A percentile compares a stretch with the other conserved stretches of the same genome.
These are phyloP conservation scores for Debaryomyces hansenii DNA, from an alignment of 805 yeast genomes.

Conservation along the genomic window DNA sequence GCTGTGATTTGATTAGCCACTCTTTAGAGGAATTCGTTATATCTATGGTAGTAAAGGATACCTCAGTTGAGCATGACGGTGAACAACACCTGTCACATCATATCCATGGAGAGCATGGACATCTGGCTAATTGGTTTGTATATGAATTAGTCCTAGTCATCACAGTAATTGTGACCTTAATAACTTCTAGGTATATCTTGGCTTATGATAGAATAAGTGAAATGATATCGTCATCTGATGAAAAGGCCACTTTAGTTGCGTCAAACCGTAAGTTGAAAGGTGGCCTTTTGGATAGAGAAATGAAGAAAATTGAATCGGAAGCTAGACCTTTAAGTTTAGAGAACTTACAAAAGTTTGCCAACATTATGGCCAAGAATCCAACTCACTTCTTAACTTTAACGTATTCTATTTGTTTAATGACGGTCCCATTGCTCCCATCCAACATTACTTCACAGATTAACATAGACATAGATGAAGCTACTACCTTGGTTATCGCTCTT, in stretches of 20 bases:
- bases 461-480: slow-evolving; percentile 43
- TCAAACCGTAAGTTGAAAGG: slow-evolving; percentile 5
- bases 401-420: slow-evolving; percentile 40
- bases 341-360: slow-evolving; percentile 10
- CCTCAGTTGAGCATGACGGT: slow-evolving; percentile 13
- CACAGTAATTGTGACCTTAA: slow-evolving; percentile 26
- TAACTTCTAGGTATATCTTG: slow-evolving; percentile 35
- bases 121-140: slow-evolving; percentile 25
- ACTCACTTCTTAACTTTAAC: slow-evolving; percentile 47
- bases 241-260: slow-evolving; percentile 7
- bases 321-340: background rate
- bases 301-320: background rate
- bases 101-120: slow-evolving; percentile 30
- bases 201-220: slow-evolving; percentile 33
- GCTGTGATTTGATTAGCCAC: slow-evolving; percentile 85
- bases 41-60: slow-evolving; percentile 33
- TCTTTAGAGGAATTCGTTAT: slow-evolving; percentile 73
- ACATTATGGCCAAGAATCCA: slow-evolving; percentile 34
- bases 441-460: slow-evolving; percentile 25
- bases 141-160: slow-evolving; percentile 27
- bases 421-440: slow-evolving; percentile 41
- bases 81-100: slow-evolving; percentile 38
- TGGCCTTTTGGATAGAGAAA: slow-evolving; percentile 7
- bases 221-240: slow-evolving; percentile 27
- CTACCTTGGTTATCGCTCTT: slow-evolving; percentile 46